Evolutionary conservation across 805 yeast genomes (phyloP).

Genomic region (Candida ortonii): DNA sequence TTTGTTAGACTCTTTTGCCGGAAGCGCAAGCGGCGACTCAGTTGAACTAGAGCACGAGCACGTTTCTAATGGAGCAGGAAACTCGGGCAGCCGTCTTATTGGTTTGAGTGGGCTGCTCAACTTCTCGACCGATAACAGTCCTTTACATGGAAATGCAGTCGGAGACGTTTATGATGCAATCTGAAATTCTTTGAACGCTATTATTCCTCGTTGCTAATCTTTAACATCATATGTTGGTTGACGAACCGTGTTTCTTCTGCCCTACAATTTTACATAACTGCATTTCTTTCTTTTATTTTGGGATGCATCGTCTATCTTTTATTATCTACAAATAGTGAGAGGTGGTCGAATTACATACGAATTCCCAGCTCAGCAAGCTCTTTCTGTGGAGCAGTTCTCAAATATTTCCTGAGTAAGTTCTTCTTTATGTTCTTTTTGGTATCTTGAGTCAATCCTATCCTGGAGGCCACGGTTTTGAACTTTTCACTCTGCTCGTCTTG

Average conservation of each 20-base stretch:
- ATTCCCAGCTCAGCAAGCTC: conserved; percentile 29
- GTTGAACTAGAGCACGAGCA: not conserved
- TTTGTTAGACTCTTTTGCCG: conserved; percentile 7
- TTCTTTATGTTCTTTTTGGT: conserved; percentile 56
- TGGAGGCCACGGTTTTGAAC: conserved; percentile 35
- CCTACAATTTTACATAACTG: conserved; percentile 2
- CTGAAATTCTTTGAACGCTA: conserved; percentile 4
- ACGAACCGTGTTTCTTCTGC: too few species aligned
- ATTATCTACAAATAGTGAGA: too few species aligned
- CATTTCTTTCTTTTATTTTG: not conserved
- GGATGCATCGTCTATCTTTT: too few species aligned
- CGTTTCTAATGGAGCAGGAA: conserved; percentile 2
- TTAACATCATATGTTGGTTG: not conserved
- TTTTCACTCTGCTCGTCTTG: conserved; percentile 34
- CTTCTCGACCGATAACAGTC: conserved; percentile 31
- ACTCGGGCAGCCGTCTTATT: conserved; percentile 15
- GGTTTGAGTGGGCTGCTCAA: conserved; percentile 31
- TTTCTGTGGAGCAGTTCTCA: conserved; percentile 26
- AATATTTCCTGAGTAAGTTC: conserved; percentile 67
- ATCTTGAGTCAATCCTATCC: conserved; percentile 38
- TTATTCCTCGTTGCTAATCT: conserved; percentile 2
- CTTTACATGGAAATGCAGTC: conserved; percentile 28
- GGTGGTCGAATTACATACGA: conserved; percentile 15
- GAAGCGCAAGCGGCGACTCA: too few species aligned
- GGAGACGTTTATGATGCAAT: conserved; percentile 29